A percentile compares a stretch with the other conserved stretches of the same genome.
These are phyloP conservation scores for Dioszegia crocea DNA, from an alignment of 768 basidiomycete genomes.

Conservation along the genomic window DNA sequence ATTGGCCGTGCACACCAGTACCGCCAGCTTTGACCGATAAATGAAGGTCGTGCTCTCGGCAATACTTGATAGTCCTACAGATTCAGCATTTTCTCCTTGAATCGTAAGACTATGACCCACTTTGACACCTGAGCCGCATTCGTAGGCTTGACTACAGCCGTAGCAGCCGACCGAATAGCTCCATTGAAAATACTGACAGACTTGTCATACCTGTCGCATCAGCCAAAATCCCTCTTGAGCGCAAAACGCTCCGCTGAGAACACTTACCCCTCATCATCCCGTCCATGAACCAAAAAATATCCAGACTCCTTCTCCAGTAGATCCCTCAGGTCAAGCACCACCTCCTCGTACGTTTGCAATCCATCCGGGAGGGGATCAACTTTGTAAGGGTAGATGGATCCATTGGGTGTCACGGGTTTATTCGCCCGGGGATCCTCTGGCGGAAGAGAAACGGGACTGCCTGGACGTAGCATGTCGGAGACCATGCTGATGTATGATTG, in stretches of 20 bases:
- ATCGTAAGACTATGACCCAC: constrained; percentile 53
- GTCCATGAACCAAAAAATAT: constrained; percentile 1
- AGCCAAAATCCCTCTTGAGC: neutral
- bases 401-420: neutral
- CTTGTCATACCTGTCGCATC: neutral
- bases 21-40: constrained; percentile 85
- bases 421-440: neutral
- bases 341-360: constrained; percentile 4
- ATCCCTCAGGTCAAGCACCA: neutral
- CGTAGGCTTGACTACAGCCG: constrained; percentile 66
- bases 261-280: constrained; percentile 20
- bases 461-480: neutral
- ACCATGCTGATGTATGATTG: neutral
- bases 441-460: neutral
- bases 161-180: constrained; percentile 60
- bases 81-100: neutral
- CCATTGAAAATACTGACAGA: constrained; percentile 65
- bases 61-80: constrained; percentile 66
- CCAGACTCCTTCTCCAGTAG: constrained; percentile 3
- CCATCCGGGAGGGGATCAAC: constrained; percentile 8
- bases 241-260: neutral
- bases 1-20: constrained; percentile 83
- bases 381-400: neutral
- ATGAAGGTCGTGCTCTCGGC: constrained; percentile 63
- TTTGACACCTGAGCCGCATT: constrained; percentile 78